phyloP scores from a whole-genome alignment of 257 asterid genomes.

The Verbascum thapsus region DNA sequence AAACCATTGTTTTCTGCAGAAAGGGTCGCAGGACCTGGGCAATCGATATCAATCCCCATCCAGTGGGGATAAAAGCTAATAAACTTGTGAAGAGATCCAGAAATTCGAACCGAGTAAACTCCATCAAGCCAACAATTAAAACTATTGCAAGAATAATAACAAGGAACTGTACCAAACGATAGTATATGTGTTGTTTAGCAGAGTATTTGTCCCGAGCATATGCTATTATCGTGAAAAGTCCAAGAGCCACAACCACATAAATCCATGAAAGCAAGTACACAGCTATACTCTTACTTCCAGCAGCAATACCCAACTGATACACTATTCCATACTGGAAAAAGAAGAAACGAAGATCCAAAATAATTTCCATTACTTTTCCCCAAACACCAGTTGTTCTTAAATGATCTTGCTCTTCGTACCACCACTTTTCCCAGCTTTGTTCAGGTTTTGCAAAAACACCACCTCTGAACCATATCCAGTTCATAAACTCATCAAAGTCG shows the following conservation, averaged over 20 bases:
- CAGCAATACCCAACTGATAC: conserved; percentile 84
- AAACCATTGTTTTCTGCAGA: conserved; percentile 59
- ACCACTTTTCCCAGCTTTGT: conserved; percentile 99
- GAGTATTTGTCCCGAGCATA: conserved; percentile 87
- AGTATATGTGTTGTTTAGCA: conserved; percentile 93
- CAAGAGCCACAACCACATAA: conserved; percentile 71
- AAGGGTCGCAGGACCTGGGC: conserved; percentile 85
- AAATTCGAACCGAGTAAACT: conserved; percentile 71
- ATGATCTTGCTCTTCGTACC: conserved; percentile 99
- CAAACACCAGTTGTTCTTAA: conserved; percentile 88
- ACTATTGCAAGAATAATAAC: conserved; percentile 60
- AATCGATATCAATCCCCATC: conserved; percentile 84
- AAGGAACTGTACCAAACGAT: conserved; percentile 97
- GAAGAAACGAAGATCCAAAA: conserved; percentile 93
- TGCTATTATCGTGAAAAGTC: conserved; percentile 54
- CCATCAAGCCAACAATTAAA: conserved; percentile 59
- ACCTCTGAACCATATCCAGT: conserved; percentile 94
- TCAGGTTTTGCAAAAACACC: conserved; percentile 90
- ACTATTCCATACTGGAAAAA: conserved; percentile 97
- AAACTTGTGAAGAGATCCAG: conserved; percentile 81
- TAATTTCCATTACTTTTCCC: conserved; percentile 80
- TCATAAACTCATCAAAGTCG: conserved; percentile 94
- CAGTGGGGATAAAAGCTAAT: conserved; percentile 93
- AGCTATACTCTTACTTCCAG: conserved; percentile 75
- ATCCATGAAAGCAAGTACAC: conserved; percentile 96